Base-by-base conservation (phyloP, 2,329 filamentous ascomycete genomes). In the Knufia petricola region DNA sequence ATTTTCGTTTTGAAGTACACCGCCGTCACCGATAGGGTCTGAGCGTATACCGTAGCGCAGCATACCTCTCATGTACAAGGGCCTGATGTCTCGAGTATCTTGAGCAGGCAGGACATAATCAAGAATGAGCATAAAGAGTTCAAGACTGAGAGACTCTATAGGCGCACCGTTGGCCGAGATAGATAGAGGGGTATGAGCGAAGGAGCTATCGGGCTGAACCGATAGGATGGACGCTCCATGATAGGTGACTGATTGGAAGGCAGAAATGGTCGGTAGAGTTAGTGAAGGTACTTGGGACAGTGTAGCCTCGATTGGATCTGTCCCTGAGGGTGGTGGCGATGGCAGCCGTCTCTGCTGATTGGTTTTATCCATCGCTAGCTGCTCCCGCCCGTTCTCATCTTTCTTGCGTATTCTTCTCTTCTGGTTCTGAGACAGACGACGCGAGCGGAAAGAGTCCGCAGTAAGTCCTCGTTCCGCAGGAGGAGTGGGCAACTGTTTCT, bases 31-130 rank as follows among this genome's bases (percentile, higher is more conserved):
- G 20, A 23, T 37, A 3, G 17, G 32, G 2, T 46, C 15, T 15
- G 30, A 21, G 15, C 15, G 19, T 6, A 46, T 23, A 15, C 30
- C 43, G 19, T 46, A 2, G 2, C 32, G 42, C 23, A 55, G 42
- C 49, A 53, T 53, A 21, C 52, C 51, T 42, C 50, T 41, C 10
- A 41, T 40, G 39, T 52, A 56, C 34, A 44, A 54, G 3, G 54
- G 54, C 32, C 13, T 21, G 49, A 15, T 37, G n/a, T 8, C 4
- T n/a, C 10, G 32, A 6, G 7, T 17, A n/a, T 4, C 13, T 4
- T 7, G 7, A n/a, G 32, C 4, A 8, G 32, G 17, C 10, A 23
- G 19, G 17, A 17, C 9, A 15, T 36, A 17, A 4, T 24, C 43
- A 10, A 56, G 45, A 39, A 51, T 43, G 15, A 17, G n/a, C 12